Evolutionary conservation across 2,329 filamentous ascomycete species (phyloP), one percentile per base, ranked within the genome.

Genomic region (Scortechinia acanthostroma): DNA sequence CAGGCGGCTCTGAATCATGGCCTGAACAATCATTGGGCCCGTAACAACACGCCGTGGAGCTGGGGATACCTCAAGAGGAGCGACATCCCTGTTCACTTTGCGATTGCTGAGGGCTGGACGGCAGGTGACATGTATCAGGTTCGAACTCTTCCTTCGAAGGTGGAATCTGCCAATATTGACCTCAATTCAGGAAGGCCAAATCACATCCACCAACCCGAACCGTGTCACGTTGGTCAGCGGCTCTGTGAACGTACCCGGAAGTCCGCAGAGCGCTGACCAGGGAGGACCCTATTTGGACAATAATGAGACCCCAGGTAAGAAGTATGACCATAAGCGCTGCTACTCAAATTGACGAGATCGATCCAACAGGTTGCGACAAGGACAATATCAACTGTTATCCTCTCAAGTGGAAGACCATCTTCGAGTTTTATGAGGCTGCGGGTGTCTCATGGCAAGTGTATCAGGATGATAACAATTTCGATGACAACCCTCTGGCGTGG

Each of bases 31-130:
- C 65, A 69, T 19, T 78, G 75, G 75, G 73, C 70, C 1, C 53
- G 64, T 3, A 68, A 73, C 25, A 76, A 77, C 44, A 77, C 72
- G 0, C 69, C 74, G 0, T 75, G 65, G 61, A 73, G 67, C 47
- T 73, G 72, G 63, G 71, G 68, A 0, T 72, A 75, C 53, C 66
- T 68, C 49, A 70, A 69, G 47, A 57, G 70, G n/a, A 52, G 62
- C 3, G 74, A 77, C 46, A 59, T 78, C n/a, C 74, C 74, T 0
- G 64, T 73, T 15, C 74, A 78, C 16, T 78, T 70, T 54, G 66
- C 68, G 3, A 65, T 78, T 50, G 74, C 73, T 1, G 74, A 78
- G 46, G 70, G 63, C 6, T 78, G 70, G 67, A 72, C 73, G 0
- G 52, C 75, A 16, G 73, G 64, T 2, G 76, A 79, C 52, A 78